Evolutionary conservation across 2,329 filamentous ascomycete species (phyloP), one percentile per base, ranked within the genome.

Genomic region (Colletotrichum aenigma): DNA sequence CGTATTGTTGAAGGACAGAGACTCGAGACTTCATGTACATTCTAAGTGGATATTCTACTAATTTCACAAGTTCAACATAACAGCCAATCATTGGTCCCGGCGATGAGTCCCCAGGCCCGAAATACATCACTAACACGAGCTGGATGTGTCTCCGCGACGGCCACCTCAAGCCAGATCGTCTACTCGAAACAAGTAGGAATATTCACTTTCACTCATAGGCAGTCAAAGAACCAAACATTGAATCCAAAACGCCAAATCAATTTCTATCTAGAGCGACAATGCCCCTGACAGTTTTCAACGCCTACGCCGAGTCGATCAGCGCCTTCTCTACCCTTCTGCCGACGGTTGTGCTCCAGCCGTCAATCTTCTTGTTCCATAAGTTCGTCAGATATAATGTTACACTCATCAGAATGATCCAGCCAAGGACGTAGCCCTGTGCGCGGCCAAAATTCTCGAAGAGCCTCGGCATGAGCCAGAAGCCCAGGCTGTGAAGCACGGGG

Each of bases 391-490:
- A 85, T 71, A 86, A 74, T 1, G 84, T 82, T 1, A 84, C 72
- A 13, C 67, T 77, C 66, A 85, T 61, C 36, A 85, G 58, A 8
- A 81, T 56, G 8, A 81, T 70, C 76, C 81, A 86, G 4, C 85
- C 84, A 4, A 85, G 72, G 0, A 80, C 70, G 48, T 81, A 84
- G 0, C 82, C 85, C 2, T 76, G 76, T 3, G 72, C 71, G 21
- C 78, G 77, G 7, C 84, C 84, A 16, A 86, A 80, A 15, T 70
- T 78, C 24, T 86, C 85, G 58, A 86, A 86, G 4, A 86, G 78
- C 10, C 84, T 78, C 7, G 85, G 85, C 85, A 86, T 86, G 70
- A 81, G 77, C 79, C 79, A 81, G 77, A 81, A 81, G 13, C 80
- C 80, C 12, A 81, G 75, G 12, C 79, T 78, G 67, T 81, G 79